Base-by-base conservation (phyloP, 306 rosid genomes). In the Astragalus glycyphyllos region DNA sequence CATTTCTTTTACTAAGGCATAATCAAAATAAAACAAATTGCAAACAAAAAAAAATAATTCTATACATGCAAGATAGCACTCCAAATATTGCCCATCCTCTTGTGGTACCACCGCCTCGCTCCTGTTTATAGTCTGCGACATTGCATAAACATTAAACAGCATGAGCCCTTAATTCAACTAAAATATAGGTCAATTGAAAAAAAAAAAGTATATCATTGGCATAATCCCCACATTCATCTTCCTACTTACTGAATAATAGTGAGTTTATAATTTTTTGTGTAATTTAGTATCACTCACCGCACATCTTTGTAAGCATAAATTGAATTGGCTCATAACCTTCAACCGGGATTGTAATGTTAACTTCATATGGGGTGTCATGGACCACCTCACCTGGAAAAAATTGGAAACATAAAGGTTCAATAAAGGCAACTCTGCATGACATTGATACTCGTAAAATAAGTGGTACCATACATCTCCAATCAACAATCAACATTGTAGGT, bases 1-100 rank as follows among this genome's bases (percentile, higher is more conserved):
- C 13, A 11, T 29, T 79, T 53, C 35, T 64, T 47, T 72, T 35
- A 72, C 34, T 72, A 32, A 32, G 31, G 65, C 38, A 65, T 38
- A 20, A 75, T 29, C 23, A 41, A n/a, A 76, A 16, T 41, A 71
- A 55, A 42, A 63, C 40, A 55, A 29, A 46, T 34, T 71, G 64
- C 37, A 42, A 42, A n/a, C n/a, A n/a, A n/a, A n/a, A n/a, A 62
- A 35, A 29, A 41, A 70, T 69, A 51, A 59, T 82, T 60, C 42
- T 79, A 23, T 91, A 94, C 99, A 87, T 86, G 99, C 96, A 91
- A 47, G 99, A 91, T n/a, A 87, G 14, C 65, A 91, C 84, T 65
- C 96, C 99, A 82, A 94, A 94, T 71, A 78, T 80, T 44, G 92
- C 92, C 99, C 97, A 91, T 76, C 97, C 96, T 72, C 80, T 82